A percentile compares a stretch with the other conserved stretches of the same genome.
Conservation (phyloP, 306 rosid genomes). For the Dryas drummondii region DNA sequence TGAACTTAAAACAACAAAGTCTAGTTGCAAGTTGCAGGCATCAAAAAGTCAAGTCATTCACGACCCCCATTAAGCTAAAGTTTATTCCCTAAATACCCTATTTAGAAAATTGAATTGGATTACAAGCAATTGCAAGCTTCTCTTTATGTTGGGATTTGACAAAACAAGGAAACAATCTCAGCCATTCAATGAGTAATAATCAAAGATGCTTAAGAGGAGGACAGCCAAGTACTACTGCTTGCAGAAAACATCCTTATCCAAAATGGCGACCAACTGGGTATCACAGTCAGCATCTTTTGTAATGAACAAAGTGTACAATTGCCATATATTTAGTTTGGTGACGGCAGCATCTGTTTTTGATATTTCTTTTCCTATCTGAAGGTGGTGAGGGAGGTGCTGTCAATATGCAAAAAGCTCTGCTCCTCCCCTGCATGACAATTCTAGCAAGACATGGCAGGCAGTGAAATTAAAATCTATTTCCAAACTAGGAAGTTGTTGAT, state of each 20-base stretch:
- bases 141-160: conserved; percentile 15
- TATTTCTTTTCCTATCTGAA: conserved; percentile 22
- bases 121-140: conserved; percentile 19
- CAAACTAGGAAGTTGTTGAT: conserved; percentile 30
- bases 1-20: conserved; percentile 12
- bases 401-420: conserved; percentile 8
- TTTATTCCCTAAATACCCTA: conserved; percentile 23
- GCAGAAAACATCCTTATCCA: conserved; percentile 19
- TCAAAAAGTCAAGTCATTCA: conserved; percentile 30
- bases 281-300: conserved; percentile 20
- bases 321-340: conserved; percentile 16
- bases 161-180: not conserved
- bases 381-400: conserved; percentile 3
- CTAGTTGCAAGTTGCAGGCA: conserved; percentile 13
- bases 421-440: conserved; percentile 22
- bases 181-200: conserved; percentile 18
- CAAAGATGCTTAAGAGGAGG: conserved; percentile 13
- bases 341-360: conserved; percentile 26
- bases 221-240: not conserved
- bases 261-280: conserved; percentile 22
- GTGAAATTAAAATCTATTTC: conserved; percentile 23
- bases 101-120: conserved; percentile 7
- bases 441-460: conserved; percentile 26
- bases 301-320: not conserved
- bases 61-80: conserved; percentile 22